Evolutionary conservation across 202 grass and related monocot species (phyloP).

Genomic region (Panicum virgatum): DNA sequence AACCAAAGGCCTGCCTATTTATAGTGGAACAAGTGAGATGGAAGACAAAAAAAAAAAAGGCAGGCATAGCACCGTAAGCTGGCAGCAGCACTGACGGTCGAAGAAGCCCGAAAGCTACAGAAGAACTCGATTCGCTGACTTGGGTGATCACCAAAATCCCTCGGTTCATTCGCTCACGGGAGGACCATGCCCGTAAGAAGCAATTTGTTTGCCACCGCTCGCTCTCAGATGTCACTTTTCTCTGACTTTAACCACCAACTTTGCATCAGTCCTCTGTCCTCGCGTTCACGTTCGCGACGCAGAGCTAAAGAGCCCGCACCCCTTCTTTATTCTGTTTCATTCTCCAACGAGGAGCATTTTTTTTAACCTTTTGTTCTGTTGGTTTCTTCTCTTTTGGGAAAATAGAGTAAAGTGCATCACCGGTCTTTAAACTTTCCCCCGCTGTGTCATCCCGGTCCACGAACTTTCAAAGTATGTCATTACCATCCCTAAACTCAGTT

Average conservation of each 20-base stretch:
- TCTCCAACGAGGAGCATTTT: neutral
- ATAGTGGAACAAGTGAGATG: conserved; percentile 18
- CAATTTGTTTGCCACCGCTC: conserved; percentile 14
- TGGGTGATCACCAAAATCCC: neutral
- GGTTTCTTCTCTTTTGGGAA: neutral
- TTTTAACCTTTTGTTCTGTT: neutral
- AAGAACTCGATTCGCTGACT: conserved; percentile 47
- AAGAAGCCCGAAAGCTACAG: conserved; percentile 34
- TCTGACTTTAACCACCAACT: neutral
- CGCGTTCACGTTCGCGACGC: conserved; percentile 25
- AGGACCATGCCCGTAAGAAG: neutral
- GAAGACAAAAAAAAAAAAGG: neutral
- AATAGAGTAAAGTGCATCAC: too few species aligned
- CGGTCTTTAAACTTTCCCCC: too few species aligned
- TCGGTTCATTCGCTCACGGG: neutral
- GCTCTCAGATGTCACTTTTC: neutral
- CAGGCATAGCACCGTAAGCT: neutral
- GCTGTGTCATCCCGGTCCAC: too few species aligned
- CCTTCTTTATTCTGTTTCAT: conserved; percentile 3
- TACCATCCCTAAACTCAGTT: too few species aligned
- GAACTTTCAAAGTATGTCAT: too few species aligned
- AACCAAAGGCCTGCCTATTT: conserved; percentile 14
- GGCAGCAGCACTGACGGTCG: conserved; percentile 22
- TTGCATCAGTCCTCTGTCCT: conserved; percentile 26
- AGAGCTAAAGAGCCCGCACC: conserved; percentile 17